Conservation (phyloP, 1,139 yeast species). For the Spencermartinsiella ligniputridi region DNA sequence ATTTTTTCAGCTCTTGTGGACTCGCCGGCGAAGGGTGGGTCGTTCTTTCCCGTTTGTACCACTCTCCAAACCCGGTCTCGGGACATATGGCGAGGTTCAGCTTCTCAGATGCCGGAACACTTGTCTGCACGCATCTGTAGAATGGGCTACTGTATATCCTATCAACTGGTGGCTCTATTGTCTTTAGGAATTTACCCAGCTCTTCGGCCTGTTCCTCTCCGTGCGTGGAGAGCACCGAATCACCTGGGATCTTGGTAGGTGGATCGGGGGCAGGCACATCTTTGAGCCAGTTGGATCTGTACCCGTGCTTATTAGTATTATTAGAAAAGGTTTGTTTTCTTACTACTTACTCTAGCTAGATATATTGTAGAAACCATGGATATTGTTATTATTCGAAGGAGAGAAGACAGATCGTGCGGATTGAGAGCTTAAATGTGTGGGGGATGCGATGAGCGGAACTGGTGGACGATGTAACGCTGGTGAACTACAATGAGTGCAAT, state of each 20-base stretch:
- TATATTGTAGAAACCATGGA: slow-evolving; percentile 24
- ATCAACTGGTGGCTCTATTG: slow-evolving; percentile 48
- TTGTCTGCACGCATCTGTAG: slow-evolving; percentile 83
- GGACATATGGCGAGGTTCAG: slow-evolving; percentile 54
- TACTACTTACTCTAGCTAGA: slow-evolving; percentile 20
- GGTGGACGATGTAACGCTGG: no score
- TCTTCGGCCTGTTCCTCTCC: slow-evolving; percentile 79
- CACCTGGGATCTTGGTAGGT: slow-evolving; percentile 80
- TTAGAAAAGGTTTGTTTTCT: neutral
- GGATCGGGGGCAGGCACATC: slow-evolving; percentile 61
- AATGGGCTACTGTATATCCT: slow-evolving; percentile 76
- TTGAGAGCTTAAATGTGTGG: no score
- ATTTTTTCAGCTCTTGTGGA: slow-evolving; percentile 42
- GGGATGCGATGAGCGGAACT: no score
- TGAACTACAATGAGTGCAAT: no score
- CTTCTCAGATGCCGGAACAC: slow-evolving; percentile 57
- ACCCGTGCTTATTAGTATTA: slow-evolving; percentile 54
- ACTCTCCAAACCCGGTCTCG: slow-evolving; percentile 62
- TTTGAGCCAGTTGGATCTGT: slow-evolving; percentile 68
- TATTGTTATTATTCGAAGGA: no score
- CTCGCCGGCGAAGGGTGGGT: slow-evolving; percentile 45
- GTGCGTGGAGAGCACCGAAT: slow-evolving; percentile 73
- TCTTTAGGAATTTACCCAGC: slow-evolving; percentile 49
- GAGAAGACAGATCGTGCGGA: no score
- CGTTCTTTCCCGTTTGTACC: slow-evolving; percentile 32